A percentile compares a stretch with the other conserved stretches of the same genome.
Conservation (phyloP, 1,139 yeast genomes). For the Saccharomyces uvarum region DNA sequence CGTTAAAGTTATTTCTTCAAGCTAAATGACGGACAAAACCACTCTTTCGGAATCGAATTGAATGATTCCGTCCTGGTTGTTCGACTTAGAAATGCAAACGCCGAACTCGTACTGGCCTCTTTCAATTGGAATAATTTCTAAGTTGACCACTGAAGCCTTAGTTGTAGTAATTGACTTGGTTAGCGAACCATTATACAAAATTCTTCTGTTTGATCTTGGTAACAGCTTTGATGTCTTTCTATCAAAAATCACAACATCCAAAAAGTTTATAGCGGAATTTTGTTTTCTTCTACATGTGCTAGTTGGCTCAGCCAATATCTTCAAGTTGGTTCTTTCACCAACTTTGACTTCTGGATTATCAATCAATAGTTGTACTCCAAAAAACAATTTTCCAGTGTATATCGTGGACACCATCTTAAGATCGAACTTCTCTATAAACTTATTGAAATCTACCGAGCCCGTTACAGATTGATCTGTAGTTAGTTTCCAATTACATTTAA, state of each 20-base stretch:
- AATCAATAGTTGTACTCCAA: constrained; percentile 12
- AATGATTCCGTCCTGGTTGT: constrained; percentile 8
- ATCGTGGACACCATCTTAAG: constrained; percentile 18
- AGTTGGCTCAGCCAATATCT: background rate
- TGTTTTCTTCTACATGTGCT: background rate
- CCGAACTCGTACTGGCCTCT: constrained; percentile 24
- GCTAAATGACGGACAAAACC: background rate
- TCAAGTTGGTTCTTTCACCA: constrained; percentile 14
- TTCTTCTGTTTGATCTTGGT: constrained; percentile 20
- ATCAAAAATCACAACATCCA: constrained; percentile 20
- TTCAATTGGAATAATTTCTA: constrained; percentile 26
- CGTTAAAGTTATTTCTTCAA: background rate
- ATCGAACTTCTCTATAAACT: constrained; percentile 24
- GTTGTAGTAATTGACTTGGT: constrained; percentile 11
- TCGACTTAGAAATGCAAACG: constrained; percentile 14
- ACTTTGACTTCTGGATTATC: constrained; percentile 8
- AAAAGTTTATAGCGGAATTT: constrained; percentile 6
- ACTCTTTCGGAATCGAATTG: constrained; percentile 14
- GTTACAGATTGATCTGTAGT: constrained; percentile 10
- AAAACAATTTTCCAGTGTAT: constrained; percentile 19
- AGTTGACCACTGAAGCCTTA: constrained; percentile 6
- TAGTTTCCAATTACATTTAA: constrained; percentile 58
- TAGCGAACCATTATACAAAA: constrained; percentile 26
- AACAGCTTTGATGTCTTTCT: constrained; percentile 20
- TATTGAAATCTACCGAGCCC: constrained; percentile 25